These are phyloP conservation scores for Lentinula raphanica DNA, from an alignment of 768 basidiomycete species.

Conservation along the genomic window DNA sequence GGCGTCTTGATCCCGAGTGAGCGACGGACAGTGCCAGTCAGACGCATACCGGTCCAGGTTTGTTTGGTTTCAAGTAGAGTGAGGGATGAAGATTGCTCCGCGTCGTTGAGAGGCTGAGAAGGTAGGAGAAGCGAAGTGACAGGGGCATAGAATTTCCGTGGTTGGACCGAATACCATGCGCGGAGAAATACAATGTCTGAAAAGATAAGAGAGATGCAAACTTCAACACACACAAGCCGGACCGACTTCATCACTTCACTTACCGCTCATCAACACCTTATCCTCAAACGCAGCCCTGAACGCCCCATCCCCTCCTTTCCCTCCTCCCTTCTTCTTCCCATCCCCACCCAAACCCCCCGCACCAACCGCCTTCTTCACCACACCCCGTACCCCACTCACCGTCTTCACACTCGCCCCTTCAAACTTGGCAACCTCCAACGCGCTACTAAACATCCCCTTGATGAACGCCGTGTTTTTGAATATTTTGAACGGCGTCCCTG, in stretches of 20 bases:
- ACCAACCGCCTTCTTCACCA: conserved; percentile 92
- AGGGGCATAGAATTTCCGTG: conserved; percentile 94
- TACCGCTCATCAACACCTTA: conserved; percentile 93
- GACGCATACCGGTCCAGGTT: conserved; percentile 91
- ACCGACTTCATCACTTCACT: no score
- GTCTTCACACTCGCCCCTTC: conserved; percentile 96
- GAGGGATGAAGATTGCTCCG: neutral
- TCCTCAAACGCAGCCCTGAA: conserved; percentile 98
- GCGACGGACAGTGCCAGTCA: conserved; percentile 89
- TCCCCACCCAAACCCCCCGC: conserved; percentile 44
- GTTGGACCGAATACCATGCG: conserved; percentile 95
- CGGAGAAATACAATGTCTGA: conserved; percentile 91
- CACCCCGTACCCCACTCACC: conserved; percentile 92
- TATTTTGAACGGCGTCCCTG: conserved; percentile 93
- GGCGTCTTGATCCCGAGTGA: conserved; percentile 84
- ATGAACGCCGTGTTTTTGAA: conserved; percentile 99
- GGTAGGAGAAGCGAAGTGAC: conserved; percentile 86
- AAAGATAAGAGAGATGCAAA: neutral
- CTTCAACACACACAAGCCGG: neutral
- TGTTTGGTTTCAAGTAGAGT: conserved; percentile 35
- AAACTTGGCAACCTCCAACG: conserved; percentile 96
- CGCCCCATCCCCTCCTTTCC: conserved; percentile 92
- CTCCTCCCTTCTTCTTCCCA: conserved; percentile 92
- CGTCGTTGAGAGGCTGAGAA: conserved; percentile 25
- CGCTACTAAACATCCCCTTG: conserved; percentile 93